Base-by-base conservation (phyloP, 768 basidiomycete genomes). In the Grammothele lineata region DNA sequence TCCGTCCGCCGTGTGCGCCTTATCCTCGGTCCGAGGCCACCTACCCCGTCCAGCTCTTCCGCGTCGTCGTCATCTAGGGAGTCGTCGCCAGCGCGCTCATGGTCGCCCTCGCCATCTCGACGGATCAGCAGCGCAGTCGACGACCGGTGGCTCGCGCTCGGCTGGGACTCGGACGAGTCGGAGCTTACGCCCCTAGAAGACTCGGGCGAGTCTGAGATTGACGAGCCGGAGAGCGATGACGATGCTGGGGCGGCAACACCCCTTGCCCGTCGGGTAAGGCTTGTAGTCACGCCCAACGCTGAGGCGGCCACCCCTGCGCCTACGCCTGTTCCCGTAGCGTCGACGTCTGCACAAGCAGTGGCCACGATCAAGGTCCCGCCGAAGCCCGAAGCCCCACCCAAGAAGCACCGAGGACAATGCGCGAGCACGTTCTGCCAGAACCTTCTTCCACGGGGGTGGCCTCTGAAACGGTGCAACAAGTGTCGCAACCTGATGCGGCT, bases 181-280 rank as follows among this genome's bases (percentile, higher is more conserved):
- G 62, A 63, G 4, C 45, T 63, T 22, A 60, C 59, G 4, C 58
- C 62, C 3, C 40, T 59, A 2, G 57, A 56, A 36, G 56, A 55
- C 14, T 52, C 52, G 25, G 53, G 46, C 33, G 54, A 56, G 33
- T 51, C 54, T 4, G 50, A 50, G 23, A 34, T 56, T 14, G 52
- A 58, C 19, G 15, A 37, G 11, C 26, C 40, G 2, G 51, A 57
- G 24, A 36, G 37, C 30, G 57, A 53, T 37, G 56, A 51, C 1
- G n/a, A 27, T 14, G 26, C 32, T 12, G 30, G 12, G 1, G 37
- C 35, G 11, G 48, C 32, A 34, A 4, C 37, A 14, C 14, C 12
- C 11, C 22, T 19, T 38, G 14, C 23, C 35, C 15, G 14, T 17
- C 35, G n/a, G n/a, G n/a, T n/a, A n/a, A n/a, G n/a, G n/a, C n/a